These are phyloP conservation scores for Ophiostoma angusticollis DNA, from an alignment of 2,329 filamentous ascomycete species.

Conservation along the genomic window DNA sequence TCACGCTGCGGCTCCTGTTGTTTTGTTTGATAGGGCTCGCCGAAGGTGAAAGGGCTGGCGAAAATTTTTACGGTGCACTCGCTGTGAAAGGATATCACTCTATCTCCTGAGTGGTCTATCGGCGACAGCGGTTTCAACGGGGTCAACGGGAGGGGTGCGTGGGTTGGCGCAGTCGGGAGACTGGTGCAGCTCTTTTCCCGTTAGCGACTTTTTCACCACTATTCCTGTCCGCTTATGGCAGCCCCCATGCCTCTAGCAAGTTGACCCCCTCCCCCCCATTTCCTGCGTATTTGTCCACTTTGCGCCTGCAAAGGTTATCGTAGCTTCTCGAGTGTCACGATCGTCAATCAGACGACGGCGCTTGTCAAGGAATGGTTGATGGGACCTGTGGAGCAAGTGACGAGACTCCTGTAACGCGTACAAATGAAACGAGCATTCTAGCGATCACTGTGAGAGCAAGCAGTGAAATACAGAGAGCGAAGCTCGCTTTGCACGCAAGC, in stretches of 20 bases:
- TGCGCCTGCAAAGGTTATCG: not conserved
- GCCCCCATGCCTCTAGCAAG: no score
- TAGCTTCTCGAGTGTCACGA: no score
- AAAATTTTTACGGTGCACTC: conserved; percentile 8
- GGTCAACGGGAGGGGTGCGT: no score
- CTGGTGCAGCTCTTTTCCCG: not conserved
- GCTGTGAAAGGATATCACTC: conserved; percentile 10
- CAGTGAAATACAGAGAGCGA: not conserved
- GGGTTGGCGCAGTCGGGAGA: not conserved
- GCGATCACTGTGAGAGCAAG: not conserved
- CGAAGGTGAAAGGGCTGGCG: not conserved
- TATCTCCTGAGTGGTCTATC: conserved; percentile 9
- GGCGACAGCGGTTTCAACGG: conserved; percentile 4
- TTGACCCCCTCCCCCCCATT: not conserved
- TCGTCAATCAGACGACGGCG: conserved; percentile 2
- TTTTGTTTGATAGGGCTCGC: conserved; percentile 4
- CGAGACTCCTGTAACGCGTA: not conserved
- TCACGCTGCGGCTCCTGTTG: not conserved
- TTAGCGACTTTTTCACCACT: no score
- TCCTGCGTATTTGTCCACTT: not conserved
- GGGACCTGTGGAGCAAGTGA: not conserved
- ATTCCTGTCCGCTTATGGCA: no score
- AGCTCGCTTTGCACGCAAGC: no score
- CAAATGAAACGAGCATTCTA: not conserved
- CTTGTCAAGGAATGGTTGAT: conserved; percentile 6